Percentiles rank a stretch among this genome's conserved stretches.
Conservation (phyloP, 768 basidiomycete species). For the Austroboletus eburneus region DNA sequence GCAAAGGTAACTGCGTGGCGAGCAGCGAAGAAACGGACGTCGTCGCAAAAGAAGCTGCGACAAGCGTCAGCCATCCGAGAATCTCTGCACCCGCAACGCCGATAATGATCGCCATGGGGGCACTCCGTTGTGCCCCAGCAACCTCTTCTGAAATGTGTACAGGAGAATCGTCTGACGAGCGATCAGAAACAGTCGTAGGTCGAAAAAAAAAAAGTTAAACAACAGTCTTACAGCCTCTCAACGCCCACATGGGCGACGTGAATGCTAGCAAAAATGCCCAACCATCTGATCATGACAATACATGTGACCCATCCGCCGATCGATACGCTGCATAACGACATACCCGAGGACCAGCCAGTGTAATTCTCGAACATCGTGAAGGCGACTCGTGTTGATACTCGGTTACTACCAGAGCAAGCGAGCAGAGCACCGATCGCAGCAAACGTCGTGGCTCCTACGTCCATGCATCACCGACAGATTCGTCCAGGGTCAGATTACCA, state of each 20-base stretch:
- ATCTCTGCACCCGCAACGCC: constrained; percentile 56
- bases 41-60: constrained; percentile 63
- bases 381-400: constrained; percentile 64
- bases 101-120: constrained; percentile 65
- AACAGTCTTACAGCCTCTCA: constrained; percentile 75
- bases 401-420: constrained; percentile 50
- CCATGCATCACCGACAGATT: neutral
- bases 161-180: constrained; percentile 60
- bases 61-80: constrained; percentile 60
- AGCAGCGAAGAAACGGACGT: constrained; percentile 52
- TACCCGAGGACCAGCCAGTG: constrained; percentile 48
- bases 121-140: constrained; percentile 56
- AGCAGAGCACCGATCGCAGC: constrained; percentile 59
- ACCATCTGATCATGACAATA: constrained; percentile 40
- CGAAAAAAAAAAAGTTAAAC: neutral
- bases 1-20: constrained; percentile 48
- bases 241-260: constrained; percentile 75
- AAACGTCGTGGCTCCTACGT: constrained; percentile 60
- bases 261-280: constrained; percentile 75
- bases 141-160: constrained; percentile 74
- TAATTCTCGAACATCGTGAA: constrained; percentile 70
- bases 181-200: constrained; percentile 3
- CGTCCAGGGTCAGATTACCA: constrained; percentile 3
- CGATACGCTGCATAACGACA: no score
- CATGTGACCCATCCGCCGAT: no score